Percentiles rank a stretch among this genome's conserved stretches.
Conservation (phyloP, 257 asterid species). For the Solanum etuberosum region DNA sequence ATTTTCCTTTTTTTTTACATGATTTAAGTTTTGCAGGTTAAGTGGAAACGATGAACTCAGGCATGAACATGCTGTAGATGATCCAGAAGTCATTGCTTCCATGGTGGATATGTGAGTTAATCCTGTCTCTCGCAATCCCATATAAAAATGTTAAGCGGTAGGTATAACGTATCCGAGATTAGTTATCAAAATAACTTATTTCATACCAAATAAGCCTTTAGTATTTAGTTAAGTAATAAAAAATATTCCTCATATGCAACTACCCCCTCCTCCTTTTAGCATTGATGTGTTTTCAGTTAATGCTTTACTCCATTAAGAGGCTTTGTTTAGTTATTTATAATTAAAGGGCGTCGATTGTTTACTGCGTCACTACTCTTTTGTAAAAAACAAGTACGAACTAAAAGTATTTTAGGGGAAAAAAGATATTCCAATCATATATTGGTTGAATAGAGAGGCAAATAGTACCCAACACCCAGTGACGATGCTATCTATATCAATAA, state of each 20-base stretch:
- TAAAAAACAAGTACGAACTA: not conserved
- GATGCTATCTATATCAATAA: not conserved
- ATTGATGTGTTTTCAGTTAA: conserved; percentile 3
- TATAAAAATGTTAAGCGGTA: not conserved
- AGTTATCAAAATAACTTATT: not conserved
- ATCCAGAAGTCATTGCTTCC: conserved; percentile 65
- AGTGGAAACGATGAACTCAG: conserved; percentile 17
- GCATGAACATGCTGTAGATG: conserved; percentile 43
- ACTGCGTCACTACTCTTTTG: not conserved
- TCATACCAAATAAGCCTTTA: too few relatives aligned
- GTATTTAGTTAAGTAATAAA: too few relatives aligned
- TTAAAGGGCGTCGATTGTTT: not conserved
- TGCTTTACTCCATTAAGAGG: not conserved
- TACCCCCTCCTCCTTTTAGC: not conserved
- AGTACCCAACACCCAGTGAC: not conserved
- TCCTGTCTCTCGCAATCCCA: not conserved
- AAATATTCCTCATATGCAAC: not conserved
- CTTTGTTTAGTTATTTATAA: not conserved
- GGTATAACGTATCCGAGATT: not conserved
- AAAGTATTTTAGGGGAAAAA: not conserved
- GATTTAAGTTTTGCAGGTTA: conserved; percentile 22
- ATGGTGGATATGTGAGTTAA: conserved; percentile 56
- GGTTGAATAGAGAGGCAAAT: not conserved
- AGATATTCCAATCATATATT: not conserved
- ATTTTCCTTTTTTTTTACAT: not conserved